Evolutionary conservation across 371 early-diverging fungal species (phyloP).

Genomic region (Smittium mucronatum): DNA sequence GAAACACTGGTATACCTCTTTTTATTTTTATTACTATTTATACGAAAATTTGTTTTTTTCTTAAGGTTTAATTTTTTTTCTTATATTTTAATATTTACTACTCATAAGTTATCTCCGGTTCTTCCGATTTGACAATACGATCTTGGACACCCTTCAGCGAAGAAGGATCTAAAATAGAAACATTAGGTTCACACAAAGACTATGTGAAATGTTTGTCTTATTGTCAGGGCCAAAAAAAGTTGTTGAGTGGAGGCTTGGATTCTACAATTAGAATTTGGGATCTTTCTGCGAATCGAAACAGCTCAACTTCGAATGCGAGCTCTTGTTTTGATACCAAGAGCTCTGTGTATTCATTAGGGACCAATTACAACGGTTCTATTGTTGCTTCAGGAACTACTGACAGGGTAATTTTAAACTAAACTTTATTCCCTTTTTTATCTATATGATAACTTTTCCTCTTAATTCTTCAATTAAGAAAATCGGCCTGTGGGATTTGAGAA

Average conservation of each 20-base stretch:
- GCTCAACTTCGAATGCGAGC: slow-evolving; percentile 17
- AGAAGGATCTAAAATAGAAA: slow-evolving; percentile 31
- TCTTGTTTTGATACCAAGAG: slow-evolving; percentile 39
- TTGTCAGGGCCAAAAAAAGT: slow-evolving; percentile 53
- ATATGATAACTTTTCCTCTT: neutral
- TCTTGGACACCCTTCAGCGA: slow-evolving; percentile 54
- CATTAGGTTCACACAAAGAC: slow-evolving; percentile 75
- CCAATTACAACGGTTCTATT: slow-evolving; percentile 50
- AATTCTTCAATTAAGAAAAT: slow-evolving; percentile 25
- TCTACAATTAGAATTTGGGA: slow-evolving; percentile 82
- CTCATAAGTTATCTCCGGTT: slow-evolving; percentile 73
- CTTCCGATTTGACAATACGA: slow-evolving; percentile 82
- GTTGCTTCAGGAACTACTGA: slow-evolving; percentile 81
- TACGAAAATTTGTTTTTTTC: too few species aligned
- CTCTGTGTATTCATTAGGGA: slow-evolving; percentile 65
- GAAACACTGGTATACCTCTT: slow-evolving; percentile 22
- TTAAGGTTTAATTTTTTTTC: too few species aligned
- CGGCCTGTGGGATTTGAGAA: slow-evolving; percentile 76
- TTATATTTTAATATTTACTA: too few species aligned
- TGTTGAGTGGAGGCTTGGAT: slow-evolving; percentile 90
- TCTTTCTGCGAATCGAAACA: slow-evolving; percentile 41
- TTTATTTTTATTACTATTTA: too few species aligned
- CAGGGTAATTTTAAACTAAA: slow-evolving; percentile 35
- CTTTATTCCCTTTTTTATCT: neutral
- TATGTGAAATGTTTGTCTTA: slow-evolving; percentile 70